Evolutionary conservation across 257 asterid species (phyloP), one percentile per base, ranked within the genome.

Genomic region (Gardenia jasminoides): DNA sequence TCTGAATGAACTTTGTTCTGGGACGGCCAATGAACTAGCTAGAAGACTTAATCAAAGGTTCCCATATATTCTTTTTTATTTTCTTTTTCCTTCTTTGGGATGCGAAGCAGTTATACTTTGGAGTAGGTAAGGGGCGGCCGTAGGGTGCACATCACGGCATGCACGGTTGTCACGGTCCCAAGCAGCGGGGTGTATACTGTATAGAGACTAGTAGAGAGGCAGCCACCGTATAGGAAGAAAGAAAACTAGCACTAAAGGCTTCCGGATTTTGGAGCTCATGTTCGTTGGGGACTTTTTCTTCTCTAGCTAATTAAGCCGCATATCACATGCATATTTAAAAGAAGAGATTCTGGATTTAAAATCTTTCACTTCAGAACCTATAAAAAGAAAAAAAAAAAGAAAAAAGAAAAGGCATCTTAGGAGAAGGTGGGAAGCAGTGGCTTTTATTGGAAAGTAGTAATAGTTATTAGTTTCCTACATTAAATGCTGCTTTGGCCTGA

Each of bases 381-480:
- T n/a, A n/a, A n/a, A n/a, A n/a, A n/a, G n/a, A n/a, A n/a, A n/a
- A n/a, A n/a, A n/a, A n/a, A n/a, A n/a, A n/a, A n/a, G n/a, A n/a
- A n/a, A n/a, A n/a, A n/a, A n/a, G n/a, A n/a, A n/a, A n/a, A n/a
- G n/a, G n/a, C n/a, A n/a, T n/a, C 33, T 8, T 61, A 36, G n/a
- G 50, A 26, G 82, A 81, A 61, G 86, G 79, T 83, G 85, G 87
- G 80, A 83, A 80, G 82, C 56, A 78, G 83, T 75, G 86, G 86
- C 80, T 84, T 75, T 54, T n/a, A n/a, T n/a, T n/a, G n/a, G n/a
- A n/a, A n/a, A n/a, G n/a, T n/a, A n/a, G n/a, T n/a, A n/a, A n/a
- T n/a, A n/a, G n/a, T n/a, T n/a, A n/a, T n/a, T 75, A 70, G 83
- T 80, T 85, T 78, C 50, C 39, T 33, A 62, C 85, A 41, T 78